Evolutionary conservation across 1,284 basidiomycete genomes (phyloP).

Genomic region (Moesziomyces globuligerus): DNA sequence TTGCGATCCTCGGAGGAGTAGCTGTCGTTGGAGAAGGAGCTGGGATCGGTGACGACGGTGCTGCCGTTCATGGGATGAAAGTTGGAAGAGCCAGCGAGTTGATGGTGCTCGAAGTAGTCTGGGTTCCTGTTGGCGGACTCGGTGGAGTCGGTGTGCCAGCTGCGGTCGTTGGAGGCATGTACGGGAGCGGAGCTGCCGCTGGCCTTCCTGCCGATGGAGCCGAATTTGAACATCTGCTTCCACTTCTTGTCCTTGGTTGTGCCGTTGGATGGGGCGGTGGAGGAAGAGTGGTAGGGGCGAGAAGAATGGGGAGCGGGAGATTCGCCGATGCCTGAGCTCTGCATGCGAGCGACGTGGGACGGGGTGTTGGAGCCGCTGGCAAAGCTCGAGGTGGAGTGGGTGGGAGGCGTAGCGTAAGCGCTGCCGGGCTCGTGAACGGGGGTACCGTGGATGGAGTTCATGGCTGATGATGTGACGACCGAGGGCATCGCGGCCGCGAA

Average conservation of each 20-base stretch:
- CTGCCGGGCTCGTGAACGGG: conserved; percentile 31
- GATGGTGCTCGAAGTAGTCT: conserved; percentile 31
- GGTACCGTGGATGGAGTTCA: conserved; percentile 30
- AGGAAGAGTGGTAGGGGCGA: conserved; percentile 22
- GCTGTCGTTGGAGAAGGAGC: conserved; percentile 60
- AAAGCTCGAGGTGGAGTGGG: conserved; percentile 39
- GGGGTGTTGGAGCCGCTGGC: conserved; percentile 45
- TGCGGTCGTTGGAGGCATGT: conserved; percentile 15
- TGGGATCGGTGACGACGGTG: conserved; percentile 57
- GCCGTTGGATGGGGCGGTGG: conserved; percentile 19
- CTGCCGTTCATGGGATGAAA: conserved; percentile 56
- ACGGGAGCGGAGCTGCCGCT: conserved; percentile 22
- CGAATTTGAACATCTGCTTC: conserved; percentile 65
- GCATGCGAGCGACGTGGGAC: conserved; percentile 16
- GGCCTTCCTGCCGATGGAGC: conserved; percentile 55
- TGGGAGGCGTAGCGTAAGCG: conserved; percentile 40
- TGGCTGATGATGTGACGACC: conserved; percentile 28
- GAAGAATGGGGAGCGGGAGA: conserved; percentile 27
- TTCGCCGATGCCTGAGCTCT: conserved; percentile 43
- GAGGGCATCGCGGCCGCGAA: conserved; percentile 26
- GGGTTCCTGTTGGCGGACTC: conserved; percentile 20
- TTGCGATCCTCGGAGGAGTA: conserved; percentile 50
- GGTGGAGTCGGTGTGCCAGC: conserved; percentile 34
- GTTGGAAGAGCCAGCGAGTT: conserved; percentile 23
- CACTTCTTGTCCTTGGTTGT: conserved; percentile 62